These are phyloP conservation scores for Lipomyces yarrowii DNA, from an alignment of 1,139 yeast species.

Conservation along the genomic window DNA sequence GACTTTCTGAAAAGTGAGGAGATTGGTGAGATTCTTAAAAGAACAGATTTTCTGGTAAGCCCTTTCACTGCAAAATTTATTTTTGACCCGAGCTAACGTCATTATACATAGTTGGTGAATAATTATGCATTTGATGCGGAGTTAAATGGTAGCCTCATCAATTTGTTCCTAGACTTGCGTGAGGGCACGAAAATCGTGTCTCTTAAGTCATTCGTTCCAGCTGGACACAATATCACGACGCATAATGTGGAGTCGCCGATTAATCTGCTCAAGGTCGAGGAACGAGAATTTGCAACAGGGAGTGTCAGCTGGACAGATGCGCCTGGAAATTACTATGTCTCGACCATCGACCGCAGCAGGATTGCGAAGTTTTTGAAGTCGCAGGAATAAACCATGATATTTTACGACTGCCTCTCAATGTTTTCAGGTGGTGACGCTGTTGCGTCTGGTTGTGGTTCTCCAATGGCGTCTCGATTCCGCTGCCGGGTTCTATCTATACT, in stretches of 20 bases:
- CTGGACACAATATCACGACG: slow-evolving; percentile 57
- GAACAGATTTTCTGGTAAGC: slow-evolving; percentile 62
- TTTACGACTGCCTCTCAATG: neutral
- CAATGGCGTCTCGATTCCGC: slow-evolving; percentile 1
- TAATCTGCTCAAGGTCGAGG: slow-evolving; percentile 66
- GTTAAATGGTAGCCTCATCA: slow-evolving; percentile 68
- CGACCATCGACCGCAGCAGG: slow-evolving; percentile 58
- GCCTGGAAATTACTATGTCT: slow-evolving; percentile 77
- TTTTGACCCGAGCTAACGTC: neutral
- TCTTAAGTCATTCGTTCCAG: slow-evolving; percentile 68
- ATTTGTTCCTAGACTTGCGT: slow-evolving; percentile 62
- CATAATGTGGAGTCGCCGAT: slow-evolving; percentile 54
- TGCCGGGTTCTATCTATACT: slow-evolving; percentile 6
- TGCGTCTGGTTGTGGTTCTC: neutral
- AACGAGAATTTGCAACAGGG: slow-evolving; percentile 64
- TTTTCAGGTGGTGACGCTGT: neutral
- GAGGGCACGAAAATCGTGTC: slow-evolving; percentile 81
- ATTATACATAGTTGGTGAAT: slow-evolving; percentile 54
- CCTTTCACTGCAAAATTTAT: slow-evolving; percentile 8
- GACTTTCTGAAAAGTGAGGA: slow-evolving; percentile 68
- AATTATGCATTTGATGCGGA: slow-evolving; percentile 80
- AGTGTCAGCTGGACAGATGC: slow-evolving; percentile 91
- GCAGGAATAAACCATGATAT: neutral
- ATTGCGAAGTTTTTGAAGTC: slow-evolving; percentile 30
- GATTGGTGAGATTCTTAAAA: slow-evolving; percentile 57